Percentiles rank a stretch among this genome's conserved stretches.
These are phyloP conservation scores for Turritis glabra DNA, from an alignment of 345 rosid genomes.

Conservation along the genomic window DNA sequence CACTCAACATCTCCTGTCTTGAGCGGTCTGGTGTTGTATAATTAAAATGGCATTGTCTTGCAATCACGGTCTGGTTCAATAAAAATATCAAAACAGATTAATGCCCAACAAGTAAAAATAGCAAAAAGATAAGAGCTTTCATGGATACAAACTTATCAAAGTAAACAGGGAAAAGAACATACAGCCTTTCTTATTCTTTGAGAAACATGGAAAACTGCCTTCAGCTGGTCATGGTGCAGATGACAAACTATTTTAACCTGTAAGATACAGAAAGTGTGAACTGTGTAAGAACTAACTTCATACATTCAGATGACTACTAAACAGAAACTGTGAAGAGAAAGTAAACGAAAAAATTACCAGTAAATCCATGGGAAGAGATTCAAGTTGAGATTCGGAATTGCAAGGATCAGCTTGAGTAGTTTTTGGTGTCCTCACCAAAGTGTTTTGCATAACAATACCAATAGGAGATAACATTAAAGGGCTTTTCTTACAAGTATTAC, in stretches of 20 bases:
- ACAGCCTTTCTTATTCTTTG: constrained; percentile 80
- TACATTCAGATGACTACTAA: background rate
- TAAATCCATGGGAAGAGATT: constrained; percentile 85
- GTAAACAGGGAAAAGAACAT: constrained; percentile 22
- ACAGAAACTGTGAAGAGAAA: background rate
- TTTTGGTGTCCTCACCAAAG: constrained; percentile 61
- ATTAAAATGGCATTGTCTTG: constrained; percentile 82
- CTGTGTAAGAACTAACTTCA: background rate
- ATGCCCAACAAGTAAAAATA: background rate
- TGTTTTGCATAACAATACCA: constrained; percentile 53
- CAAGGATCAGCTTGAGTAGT: constrained; percentile 61
- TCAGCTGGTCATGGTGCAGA: constrained; percentile 92
- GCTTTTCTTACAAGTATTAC: constrained; percentile 44
- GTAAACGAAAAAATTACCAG: constrained; percentile 49
- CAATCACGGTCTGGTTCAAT: constrained; percentile 63
- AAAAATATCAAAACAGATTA: constrained; percentile 8
- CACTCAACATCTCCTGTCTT: constrained; percentile 75
- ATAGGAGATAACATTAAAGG: constrained; percentile 70
- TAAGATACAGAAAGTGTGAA: constrained; percentile 17
- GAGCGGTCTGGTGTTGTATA: constrained; percentile 93
- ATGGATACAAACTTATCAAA: background rate
- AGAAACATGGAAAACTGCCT: constrained; percentile 88
- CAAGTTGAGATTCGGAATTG: constrained; percentile 69
- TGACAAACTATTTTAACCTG: constrained; percentile 88
- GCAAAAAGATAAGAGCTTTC: background rate